phyloP scores from a whole-genome alignment of 202 grass and related monocot species.

The Cymbopogon flexuosus region DNA sequence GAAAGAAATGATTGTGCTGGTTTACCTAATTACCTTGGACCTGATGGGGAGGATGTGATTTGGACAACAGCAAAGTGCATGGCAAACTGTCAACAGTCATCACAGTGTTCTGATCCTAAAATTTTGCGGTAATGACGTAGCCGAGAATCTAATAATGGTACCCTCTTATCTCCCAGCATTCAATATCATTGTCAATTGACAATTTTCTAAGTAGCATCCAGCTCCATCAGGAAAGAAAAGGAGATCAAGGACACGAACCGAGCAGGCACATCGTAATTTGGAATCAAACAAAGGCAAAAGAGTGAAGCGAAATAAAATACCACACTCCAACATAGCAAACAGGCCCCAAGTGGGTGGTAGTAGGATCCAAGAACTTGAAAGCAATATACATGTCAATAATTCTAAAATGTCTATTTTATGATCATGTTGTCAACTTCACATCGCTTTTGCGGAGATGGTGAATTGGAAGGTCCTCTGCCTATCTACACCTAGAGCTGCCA shows the following conservation, averaged over 20 bases:
- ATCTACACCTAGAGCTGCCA: constrained; percentile 5
- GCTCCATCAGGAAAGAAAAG: constrained; percentile 15
- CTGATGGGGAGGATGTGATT: constrained; percentile 31
- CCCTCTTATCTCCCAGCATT: constrained; percentile 9
- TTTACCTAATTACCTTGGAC: constrained; percentile 29
- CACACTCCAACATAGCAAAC: neutral
- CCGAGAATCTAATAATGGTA: constrained; percentile 35
- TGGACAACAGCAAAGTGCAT: constrained; percentile 22
- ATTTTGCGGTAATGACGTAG: constrained; percentile 33
- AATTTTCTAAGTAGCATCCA: constrained; percentile 25
- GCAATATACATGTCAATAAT: neutral
- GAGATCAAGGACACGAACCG: constrained; percentile 12
- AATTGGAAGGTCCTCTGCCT: constrained; percentile 3
- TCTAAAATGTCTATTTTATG: constrained; percentile 14
- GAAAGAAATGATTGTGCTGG: constrained; percentile 23
- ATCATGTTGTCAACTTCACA: constrained; percentile 16
- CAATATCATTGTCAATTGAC: constrained; percentile 13
- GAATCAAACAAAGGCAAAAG: neutral
- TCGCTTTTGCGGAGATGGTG: constrained; percentile 3
- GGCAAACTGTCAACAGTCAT: constrained; percentile 27
- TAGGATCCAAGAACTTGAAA: constrained; percentile 20
- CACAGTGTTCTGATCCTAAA: constrained; percentile 23
- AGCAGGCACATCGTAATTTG: neutral
- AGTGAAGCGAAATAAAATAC: neutral
- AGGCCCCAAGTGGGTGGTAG: neutral